Percentiles rank a stretch among this genome's conserved stretches.
Conservation (phyloP, 306 rosid species). For the Inga leiocalycina region DNA sequence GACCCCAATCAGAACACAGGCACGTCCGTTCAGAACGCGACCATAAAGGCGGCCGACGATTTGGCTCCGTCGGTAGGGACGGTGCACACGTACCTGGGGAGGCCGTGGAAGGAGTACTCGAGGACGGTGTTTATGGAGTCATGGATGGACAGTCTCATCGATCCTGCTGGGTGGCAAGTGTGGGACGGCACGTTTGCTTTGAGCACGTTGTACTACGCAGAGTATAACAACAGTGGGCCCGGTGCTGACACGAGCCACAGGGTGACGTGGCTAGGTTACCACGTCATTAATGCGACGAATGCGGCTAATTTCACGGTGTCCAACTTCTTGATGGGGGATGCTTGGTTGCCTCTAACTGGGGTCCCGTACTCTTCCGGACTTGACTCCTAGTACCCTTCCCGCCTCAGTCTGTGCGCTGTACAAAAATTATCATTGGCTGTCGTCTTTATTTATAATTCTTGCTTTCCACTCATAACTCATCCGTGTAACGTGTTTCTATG, state of each 20-base stretch:
- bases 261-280: constrained; percentile 75
- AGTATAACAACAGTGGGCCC: constrained; percentile 59
- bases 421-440: not conserved
- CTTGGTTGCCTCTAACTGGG: constrained; percentile 72
- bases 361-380: constrained; percentile 52
- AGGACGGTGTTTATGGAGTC: constrained; percentile 66
- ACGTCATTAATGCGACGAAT: constrained; percentile 51
- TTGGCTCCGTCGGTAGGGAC: constrained; percentile 33
- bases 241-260: constrained; percentile 56
- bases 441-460: not conserved
- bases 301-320: constrained; percentile 50
- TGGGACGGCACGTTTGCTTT: constrained; percentile 71
- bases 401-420: too few species aligned
- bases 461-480: too few species aligned
- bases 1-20: constrained; percentile 57
- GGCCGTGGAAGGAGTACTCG: constrained; percentile 85
- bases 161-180: constrained; percentile 68
- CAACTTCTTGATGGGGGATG: constrained; percentile 56
- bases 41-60: constrained; percentile 36
- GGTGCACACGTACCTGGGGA: constrained; percentile 58
- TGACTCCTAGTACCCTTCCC: not conserved
- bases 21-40: constrained; percentile 42
- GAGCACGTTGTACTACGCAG: constrained; percentile 66
- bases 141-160: constrained; percentile 51
- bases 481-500: too few species aligned